Base-by-base conservation (phyloP, 2,329 filamentous ascomycete genomes). In the Metarhizium sp. region DNA sequence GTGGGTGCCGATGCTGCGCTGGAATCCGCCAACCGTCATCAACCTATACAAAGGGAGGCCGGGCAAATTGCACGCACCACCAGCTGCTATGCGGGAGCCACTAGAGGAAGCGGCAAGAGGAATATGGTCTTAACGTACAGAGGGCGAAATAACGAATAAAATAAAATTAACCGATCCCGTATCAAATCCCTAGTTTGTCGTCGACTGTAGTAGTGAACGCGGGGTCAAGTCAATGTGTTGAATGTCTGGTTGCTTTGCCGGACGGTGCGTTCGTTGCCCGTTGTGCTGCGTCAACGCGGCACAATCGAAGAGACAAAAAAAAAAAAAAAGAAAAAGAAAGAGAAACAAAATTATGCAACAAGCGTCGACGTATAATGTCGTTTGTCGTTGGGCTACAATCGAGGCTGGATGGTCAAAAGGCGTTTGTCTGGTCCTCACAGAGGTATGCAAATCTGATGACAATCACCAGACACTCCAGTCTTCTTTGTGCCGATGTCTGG, bases 11-110 rank as follows among this genome's bases (percentile, higher is more conserved):
- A 8, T 8, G 38, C 38, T 32, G 13, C 32, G 43, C 53, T 51
- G 53, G 49, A 47, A 55, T 55, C 38, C 53, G 43, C 14, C 53
- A 50, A 36, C 38, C 11, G 40, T 16, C 42, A 52, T 10, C 32
- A 52, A 30, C 29, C 11, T 52, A 52, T 52, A 52, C 18, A 36
- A 52, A 47, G 51, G 51, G 51, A 45, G 29, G 51, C 16, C 25
- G 51, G 51, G 51, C 14, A 52, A 52, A 52, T 45, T 52, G 51
- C 40, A 29, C 13, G 16, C 25, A 45, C 51, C 40, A 34, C 16
- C 20, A 36, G 36, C 29, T 25, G 45, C 45, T 48, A 48, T 43
- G 42, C 10, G 16, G 6, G 20, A 50, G 40, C 25, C 48, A 34
- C 47, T 38, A 45, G 25, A 30, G 45, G 25, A 2, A 30, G 20